Evolutionary conservation across 2,329 filamentous ascomycete genomes (phyloP).

Genomic region (Beauveria brongniartii): DNA sequence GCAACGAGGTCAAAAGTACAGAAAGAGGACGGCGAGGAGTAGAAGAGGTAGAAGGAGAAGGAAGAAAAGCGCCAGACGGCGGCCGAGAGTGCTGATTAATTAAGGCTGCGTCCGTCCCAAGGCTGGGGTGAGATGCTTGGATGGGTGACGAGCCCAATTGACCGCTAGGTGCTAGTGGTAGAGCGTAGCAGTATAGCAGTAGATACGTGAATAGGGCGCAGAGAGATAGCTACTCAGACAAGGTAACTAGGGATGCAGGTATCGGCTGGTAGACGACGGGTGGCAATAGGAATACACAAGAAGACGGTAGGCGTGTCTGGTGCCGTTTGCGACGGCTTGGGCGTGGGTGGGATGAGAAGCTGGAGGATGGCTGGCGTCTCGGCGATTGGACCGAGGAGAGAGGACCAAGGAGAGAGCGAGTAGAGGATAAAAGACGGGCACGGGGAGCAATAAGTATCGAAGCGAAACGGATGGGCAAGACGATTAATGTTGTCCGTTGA

Average conservation of each 20-base stretch:
- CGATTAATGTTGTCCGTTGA: not conserved
- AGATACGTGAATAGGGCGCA: not conserved
- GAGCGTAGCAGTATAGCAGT: not conserved
- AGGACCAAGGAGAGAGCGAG: not conserved
- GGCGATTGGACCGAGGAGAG: not conserved
- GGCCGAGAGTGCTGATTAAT: not conserved
- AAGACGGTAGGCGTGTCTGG: not conserved
- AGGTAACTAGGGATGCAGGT: no score
- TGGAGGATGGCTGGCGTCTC: not conserved
- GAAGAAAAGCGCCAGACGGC: not conserved
- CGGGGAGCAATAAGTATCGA: constrained; percentile 1
- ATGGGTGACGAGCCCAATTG: not conserved
- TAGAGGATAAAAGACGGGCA: not conserved
- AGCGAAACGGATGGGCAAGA: not conserved
- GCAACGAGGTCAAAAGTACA: not conserved
- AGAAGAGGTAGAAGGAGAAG: no score
- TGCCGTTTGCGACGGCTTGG: not conserved
- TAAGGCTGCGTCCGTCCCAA: constrained; percentile 4
- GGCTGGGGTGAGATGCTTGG: constrained; percentile 3
- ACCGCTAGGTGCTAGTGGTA: not conserved
- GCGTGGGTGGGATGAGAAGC: not conserved
- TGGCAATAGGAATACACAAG: not conserved
- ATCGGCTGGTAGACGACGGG: not conserved
- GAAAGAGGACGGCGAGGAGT: not conserved
- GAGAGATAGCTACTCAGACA: not conserved